A percentile compares a stretch with the other conserved stretches of the same genome.
These are phyloP conservation scores for Chaetothyriales sp. DNA, from an alignment of 2,329 filamentous ascomycete genomes.

Conservation along the genomic window DNA sequence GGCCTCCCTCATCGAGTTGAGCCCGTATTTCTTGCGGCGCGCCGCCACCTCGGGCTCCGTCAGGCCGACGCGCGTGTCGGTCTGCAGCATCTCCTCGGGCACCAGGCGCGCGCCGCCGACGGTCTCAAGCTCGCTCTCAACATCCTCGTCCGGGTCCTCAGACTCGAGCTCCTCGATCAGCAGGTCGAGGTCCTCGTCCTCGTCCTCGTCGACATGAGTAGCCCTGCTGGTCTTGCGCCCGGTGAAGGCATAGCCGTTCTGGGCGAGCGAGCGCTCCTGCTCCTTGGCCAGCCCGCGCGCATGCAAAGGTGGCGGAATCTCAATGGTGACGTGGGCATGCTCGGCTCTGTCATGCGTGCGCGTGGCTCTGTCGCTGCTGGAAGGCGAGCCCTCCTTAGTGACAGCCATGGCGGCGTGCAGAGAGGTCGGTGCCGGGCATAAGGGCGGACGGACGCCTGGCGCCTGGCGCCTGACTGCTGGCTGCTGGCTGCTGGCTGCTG, in stretches of 20 bases:
- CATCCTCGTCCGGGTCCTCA: conserved; percentile 53
- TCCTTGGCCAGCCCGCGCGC: conserved; percentile 4
- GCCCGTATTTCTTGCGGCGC: conserved; percentile 58
- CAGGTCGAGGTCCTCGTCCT: conserved; percentile 72
- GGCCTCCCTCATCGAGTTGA: conserved; percentile 85
- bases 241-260: conserved; percentile 6
- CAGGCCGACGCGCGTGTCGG: conserved; percentile 58
- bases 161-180: conserved; percentile 80
- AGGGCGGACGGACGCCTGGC: background rate
- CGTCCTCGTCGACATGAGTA: conserved; percentile 50
- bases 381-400: background rate
- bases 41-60: conserved; percentile 54
- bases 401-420: background rate
- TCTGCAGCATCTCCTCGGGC: conserved; percentile 64
- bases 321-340: background rate
- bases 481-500: background rate
- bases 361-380: background rate
- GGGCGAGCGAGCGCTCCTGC: conserved; percentile 3
- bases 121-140: conserved; percentile 45
- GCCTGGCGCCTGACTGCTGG: too few relatives aligned
- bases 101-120: conserved; percentile 44
- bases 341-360: background rate
- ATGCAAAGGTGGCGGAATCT: background rate
- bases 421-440: background rate
- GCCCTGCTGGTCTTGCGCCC: conserved; percentile 4